Evolutionary conservation across 257 asterid genomes (phyloP), one percentile per base, ranked within the genome.

Genomic region (Phtheirospermum japonicum): DNA sequence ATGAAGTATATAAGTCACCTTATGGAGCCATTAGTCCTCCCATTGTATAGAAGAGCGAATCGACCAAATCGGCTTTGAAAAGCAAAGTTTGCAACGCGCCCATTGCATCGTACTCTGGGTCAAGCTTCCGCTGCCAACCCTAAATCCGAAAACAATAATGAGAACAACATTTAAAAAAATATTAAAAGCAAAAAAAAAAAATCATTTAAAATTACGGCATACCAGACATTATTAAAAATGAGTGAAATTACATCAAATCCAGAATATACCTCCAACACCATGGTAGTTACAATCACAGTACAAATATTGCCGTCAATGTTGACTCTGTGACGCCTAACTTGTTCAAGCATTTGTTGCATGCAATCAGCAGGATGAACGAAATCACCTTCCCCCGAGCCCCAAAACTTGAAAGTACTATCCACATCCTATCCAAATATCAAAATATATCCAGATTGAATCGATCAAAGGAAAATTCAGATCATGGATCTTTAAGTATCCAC

Each of bases 111-210:
- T 81, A 90, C 49, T 75, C 85, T 0, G 95, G 97, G 65, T 90
- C 96, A 63, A 90, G 93, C 77, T 90, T 90, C 65, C 89, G 85
- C 78, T 90, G 97, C 95, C 97, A 90, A 19, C 95, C 96, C 96
- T 87, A 63, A 64, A 73, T 23, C 49, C 1, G 57, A 31, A 7
- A 64, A 6, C 57, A 31, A n/a, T 31, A 43, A 64, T 13, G 50
- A 16, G n/a, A 48, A 34, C 59, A 30, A 67, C 20, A 66, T 50
- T 14, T 40, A 3, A 40, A 40, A 1, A 1, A 1, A 23, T 23
- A n/a, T n/a, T n/a, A n/a, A n/a, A n/a, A n/a, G n/a, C n/a, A 23
- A 23, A 23, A 23, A 23, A 23, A 23, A 23, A 23, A 23, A 1
- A 23, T 23, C 28, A 23, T 23, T 23, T 59, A 58, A 9, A 43